A percentile compares a stretch with the other conserved stretches of the same genome.
phyloP scores from a whole-genome alignment of 352 stramenopile species.

The Globisporangium spinosum region DNA sequence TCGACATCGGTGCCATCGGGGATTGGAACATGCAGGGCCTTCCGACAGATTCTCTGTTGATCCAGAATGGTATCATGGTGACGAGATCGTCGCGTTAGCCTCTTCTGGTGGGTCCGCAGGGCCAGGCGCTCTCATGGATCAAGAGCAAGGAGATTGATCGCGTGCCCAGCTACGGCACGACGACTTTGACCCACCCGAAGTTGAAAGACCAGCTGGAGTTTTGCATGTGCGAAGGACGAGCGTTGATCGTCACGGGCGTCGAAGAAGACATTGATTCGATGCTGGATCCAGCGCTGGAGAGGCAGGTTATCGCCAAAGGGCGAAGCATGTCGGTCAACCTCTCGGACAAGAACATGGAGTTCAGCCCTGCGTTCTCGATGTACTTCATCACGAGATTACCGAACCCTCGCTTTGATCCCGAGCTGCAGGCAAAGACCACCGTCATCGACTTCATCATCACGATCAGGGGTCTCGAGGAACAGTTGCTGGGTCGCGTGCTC shows the following conservation, averaged over 20 bases:
- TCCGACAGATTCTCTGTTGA: conserved; percentile 95
- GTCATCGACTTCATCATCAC: conserved; percentile 99
- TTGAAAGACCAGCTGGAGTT: conserved; percentile 98
- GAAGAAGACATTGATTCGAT: conserved; percentile 99
- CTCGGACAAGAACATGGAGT: conserved; percentile 99
- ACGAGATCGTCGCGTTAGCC: conserved; percentile 95
- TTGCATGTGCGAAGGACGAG: conserved; percentile 96
- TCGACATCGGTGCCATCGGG: conserved; percentile 96
- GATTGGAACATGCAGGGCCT: conserved; percentile 98
- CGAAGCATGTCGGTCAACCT: conserved; percentile 97
- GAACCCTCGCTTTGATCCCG: conserved; percentile 97
- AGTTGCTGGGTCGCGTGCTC: conserved; percentile 97
- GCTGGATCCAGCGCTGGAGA: conserved; percentile 97
- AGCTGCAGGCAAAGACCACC: conserved; percentile 98
- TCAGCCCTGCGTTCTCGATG: conserved; percentile 95
- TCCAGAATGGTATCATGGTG: conserved; percentile 98
- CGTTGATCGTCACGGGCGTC: conserved; percentile 92
- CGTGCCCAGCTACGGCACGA: conserved; percentile 94
- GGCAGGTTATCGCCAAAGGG: conserved; percentile 95
- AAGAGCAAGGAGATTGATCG: conserved; percentile 93
- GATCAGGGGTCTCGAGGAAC: conserved; percentile 95
- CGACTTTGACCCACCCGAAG: conserved; percentile 94
- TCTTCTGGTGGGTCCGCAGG: conserved; percentile 96
- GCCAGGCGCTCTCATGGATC: conserved; percentile 97
- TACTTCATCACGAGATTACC: conserved; percentile 98